Base-by-base conservation (phyloP, 2,329 filamentous ascomycete species). In the Fusarium tjaetaba region DNA sequence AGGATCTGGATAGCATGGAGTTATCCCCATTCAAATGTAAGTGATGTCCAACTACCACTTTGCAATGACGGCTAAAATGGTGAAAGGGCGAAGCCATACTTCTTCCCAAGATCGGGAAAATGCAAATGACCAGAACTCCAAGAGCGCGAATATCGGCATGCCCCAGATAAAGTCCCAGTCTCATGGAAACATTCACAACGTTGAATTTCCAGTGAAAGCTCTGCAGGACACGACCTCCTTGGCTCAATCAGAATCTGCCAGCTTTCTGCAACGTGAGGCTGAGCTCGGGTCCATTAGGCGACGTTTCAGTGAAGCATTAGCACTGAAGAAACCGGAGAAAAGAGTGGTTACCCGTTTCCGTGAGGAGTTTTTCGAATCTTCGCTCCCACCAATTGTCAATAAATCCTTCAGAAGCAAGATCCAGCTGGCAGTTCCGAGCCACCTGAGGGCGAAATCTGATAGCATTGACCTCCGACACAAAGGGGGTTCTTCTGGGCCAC, bases 221-320 rank as follows among this genome's bases (percentile, higher is more conserved):
- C 30, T 20, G 15, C 42, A 56, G 16, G 59, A 68, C 26, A 16
- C 48, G 11, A 30, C 32, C 16, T 80, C 79, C 14, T 36, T 65
- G 3, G 67, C 75, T 11, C 68, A 72, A 11, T 83, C 84, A 4
- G 82, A 84, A 55, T 81, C 81, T n/a, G 78, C 80, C 3, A 84
- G 82, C 65, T 83, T 83, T 43, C 75, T 76, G 30, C 80, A 81
- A 32, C 81, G 81, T 56, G 84, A 85, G 60, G 74, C 75, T 14
- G 84, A 85, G 73, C 77, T 84, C 18, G 76, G 68, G 42, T 82
- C 81, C 2, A 81, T 86, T 26, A 79, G 84, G 59, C 82, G 82
- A 62, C 80, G 84, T n/a, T 85, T 86, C 58, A 79, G 80, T 18
- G 73, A 82, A n/a, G 76, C 79, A 10, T 64, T 81, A 5, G 53